phyloP scores from a whole-genome alignment of 352 stramenopile genomes.

The Pythium biforme region DNA sequence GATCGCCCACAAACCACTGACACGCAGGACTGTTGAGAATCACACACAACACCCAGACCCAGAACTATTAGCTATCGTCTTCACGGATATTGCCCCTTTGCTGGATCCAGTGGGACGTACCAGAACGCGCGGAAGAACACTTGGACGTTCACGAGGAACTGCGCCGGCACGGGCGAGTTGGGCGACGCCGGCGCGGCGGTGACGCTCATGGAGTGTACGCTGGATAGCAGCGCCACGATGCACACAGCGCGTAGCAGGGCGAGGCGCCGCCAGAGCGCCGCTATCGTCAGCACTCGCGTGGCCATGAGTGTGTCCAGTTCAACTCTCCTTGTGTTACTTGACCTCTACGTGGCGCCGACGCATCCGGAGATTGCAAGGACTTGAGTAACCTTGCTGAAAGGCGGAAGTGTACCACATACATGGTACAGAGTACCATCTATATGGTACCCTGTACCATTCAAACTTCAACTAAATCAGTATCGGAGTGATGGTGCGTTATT shows the following conservation, averaged over 20 bases:
- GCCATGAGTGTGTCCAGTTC: background rate
- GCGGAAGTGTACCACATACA: constrained; percentile 1
- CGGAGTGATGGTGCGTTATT: background rate
- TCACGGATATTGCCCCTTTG: no score
- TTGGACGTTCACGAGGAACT: constrained; percentile 43
- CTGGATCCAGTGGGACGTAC: no score
- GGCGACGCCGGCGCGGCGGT: constrained; percentile 8
- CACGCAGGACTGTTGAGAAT: constrained; percentile 61
- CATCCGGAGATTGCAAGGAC: no score
- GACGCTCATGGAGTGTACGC: background rate
- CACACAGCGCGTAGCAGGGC: constrained; percentile 10
- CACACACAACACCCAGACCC: background rate
- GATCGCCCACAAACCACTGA: constrained; percentile 76
- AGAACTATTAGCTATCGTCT: no score
- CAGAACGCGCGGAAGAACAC: constrained; percentile 80
- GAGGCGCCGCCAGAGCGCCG: constrained; percentile 7
- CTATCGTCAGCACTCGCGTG: background rate
- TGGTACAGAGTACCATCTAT: background rate
- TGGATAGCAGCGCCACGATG: background rate
- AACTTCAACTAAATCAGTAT: constrained; percentile 14
- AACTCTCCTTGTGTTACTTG: no score
- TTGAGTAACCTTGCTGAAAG: no score
- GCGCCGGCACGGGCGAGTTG: constrained; percentile 20
- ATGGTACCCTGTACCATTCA: background rate
- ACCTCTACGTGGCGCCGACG: no score